Base-by-base conservation (phyloP, 2,329 filamentous ascomycete species). In the Fusarium phyllophilum region DNA sequence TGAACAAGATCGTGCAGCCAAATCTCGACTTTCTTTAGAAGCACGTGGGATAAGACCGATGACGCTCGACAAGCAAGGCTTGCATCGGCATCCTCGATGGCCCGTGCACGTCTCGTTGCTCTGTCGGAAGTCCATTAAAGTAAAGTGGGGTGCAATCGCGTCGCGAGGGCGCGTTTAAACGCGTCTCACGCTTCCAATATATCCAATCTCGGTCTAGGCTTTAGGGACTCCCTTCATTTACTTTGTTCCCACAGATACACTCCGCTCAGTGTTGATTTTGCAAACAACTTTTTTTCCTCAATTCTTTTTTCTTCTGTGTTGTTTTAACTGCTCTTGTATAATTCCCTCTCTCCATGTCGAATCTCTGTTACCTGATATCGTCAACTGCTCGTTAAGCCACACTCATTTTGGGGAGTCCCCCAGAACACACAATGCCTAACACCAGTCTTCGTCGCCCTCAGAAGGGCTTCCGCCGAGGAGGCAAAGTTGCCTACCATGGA, bases 401-500 rank as follows among this genome's bases (percentile, higher is more conserved):
- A 59, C 55, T 63, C 65, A 51, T 59, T 58, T 63, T 66, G 73
- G 73, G 73, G 70, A 74, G 45, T 29, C 54, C 57, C 54, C 41
- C 33, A 64, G 36, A 63, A 58, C 38, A 51, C 49, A 59, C 68
- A 76, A 89, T 92, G 91, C 84, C 90, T 52, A 91, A 90, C 81
- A 90, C 88, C 52, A 85, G 85, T 56, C 81, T 91, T 77, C 85
- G 90, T 65, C 86, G 85, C 78, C 90, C 90, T 51, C 87, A 90
- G 79, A 91, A 91, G 81, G 90, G 90, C 79, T 90, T 88, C 87
- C 93, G 83, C 85, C 93, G 85, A 85, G 93, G 82, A 85, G 89
- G 89, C 68, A 94, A 92, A 81, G 83, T 86, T 59, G 89, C 90
- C 69, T 92, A 91, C 82, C 93, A 94, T 87, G 93, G 93, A 78